phyloP scores from a whole-genome alignment of 345 rosid genomes.

The Euphorbia pulcherrima region DNA sequence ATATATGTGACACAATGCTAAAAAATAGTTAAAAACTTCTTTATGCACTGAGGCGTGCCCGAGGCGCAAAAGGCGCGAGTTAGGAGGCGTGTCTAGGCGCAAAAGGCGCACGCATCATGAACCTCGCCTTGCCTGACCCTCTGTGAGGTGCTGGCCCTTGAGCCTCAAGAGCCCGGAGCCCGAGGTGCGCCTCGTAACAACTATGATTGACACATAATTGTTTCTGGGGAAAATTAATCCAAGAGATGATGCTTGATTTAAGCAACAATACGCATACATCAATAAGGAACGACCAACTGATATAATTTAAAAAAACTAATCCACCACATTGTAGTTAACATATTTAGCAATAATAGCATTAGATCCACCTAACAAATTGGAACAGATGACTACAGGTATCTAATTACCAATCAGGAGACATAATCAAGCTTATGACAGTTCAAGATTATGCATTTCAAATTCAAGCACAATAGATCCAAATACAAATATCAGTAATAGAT shows the following conservation, averaged over 20 bases:
- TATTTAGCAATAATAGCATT: neutral
- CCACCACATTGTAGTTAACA: neutral
- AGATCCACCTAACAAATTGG: neutral
- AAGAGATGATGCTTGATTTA: neutral
- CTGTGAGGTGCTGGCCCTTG: no score
- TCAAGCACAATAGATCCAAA: neutral
- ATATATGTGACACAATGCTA: no score
- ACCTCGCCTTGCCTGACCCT: no score
- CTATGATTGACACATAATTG: no score
- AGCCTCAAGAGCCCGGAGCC: no score
- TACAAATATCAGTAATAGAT: neutral
- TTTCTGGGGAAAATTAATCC: neutral
- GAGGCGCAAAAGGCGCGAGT: no score
- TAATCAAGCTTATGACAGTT: neutral
- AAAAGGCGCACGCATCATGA: no score
- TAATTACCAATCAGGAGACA: neutral
- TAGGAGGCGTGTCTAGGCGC: no score
- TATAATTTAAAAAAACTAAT: neutral
- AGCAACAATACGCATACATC: neutral
- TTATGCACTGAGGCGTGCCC: no score
- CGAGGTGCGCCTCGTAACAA: no score
- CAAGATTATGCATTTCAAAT: neutral
- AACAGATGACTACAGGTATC: neutral
- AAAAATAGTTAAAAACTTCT: no score
- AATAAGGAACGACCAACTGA: neutral